Base-by-base conservation (phyloP, 345 rosid species). In the Anacardium occidentale region DNA sequence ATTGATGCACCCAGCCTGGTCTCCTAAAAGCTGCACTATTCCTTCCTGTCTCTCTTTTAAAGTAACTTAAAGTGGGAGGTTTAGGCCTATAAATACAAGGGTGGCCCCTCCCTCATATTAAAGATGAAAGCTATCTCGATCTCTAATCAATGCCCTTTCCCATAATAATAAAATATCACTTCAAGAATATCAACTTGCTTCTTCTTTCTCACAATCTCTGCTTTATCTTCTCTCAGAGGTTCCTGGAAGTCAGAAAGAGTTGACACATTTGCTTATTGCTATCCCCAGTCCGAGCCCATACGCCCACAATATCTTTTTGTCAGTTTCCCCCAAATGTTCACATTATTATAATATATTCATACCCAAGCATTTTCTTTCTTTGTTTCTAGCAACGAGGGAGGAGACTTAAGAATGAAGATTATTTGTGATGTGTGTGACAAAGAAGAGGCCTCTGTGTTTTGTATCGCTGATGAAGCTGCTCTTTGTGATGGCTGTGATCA, bases 391-490 rank as follows among this genome's bases (percentile, higher is more conserved):
- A 37, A 37, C 5, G 7, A 48, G 48, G 52, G 52, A 56, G 13
- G 10, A 13, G 18, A 50, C 5, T 18, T 50, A 4, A 20, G 9
- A 15, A 61, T 91, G 95, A 91, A 91, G 89, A 86, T 91, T 62
- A 72, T 87, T 82, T 91, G 97, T 65, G 91, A 89, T 66, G 87
- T 84, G 34, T 91, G 97, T 70, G 84, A 82, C 58, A 80, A 77
- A 63, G 82, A 76, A 59, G 90, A 88, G 63, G 94, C 91, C 37
- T 69, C 80, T 0, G 83, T 89, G 32, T 86, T 89, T 60, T 91
- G 94, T 57, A 81, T 80, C 5, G 91, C 97, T 3, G 97, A 91
- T 83, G 97, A 89, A 85, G 97, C 97, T 44, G 87, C 91, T 76
- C 91, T 91, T 1, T 91, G 97, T 57, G 76, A 75, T 54, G 75